A percentile compares a stretch with the other conserved stretches of the same genome.
phyloP scores from a whole-genome alignment of 352 stramenopile species.

The Globisporangium alternatum region DNA sequence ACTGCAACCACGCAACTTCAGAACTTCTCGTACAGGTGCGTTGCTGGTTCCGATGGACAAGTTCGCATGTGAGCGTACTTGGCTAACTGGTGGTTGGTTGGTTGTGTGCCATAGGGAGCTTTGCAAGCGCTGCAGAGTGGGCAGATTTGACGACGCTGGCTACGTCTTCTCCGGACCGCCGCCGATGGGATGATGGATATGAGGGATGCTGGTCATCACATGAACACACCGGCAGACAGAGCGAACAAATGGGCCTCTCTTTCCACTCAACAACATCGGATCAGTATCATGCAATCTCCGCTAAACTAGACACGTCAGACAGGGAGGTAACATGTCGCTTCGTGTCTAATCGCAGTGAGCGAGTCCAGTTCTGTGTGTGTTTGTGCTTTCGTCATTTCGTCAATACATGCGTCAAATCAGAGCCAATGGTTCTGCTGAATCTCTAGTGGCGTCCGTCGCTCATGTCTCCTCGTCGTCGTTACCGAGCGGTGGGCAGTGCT shows the following conservation, averaged over 20 bases:
- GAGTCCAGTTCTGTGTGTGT: neutral
- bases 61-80: neutral
- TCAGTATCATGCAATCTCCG: neutral
- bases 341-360: neutral
- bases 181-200: neutral
- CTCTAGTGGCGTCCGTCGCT: neutral
- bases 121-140: constrained; percentile 62
- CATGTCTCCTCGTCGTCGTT: constrained; percentile 55
- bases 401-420: neutral
- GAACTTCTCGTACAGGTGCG: constrained; percentile 72
- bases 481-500: constrained; percentile 48
- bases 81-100: neutral
- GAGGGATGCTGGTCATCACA: neutral
- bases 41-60: neutral
- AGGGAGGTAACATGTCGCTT: neutral
- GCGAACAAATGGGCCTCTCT: neutral
- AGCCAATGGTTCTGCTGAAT: neutral
- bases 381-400: constrained; percentile 4
- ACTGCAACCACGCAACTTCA: constrained; percentile 13
- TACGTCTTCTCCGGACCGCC: constrained; percentile 40
- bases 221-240: neutral
- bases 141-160: constrained; percentile 55
- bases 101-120: constrained; percentile 28
- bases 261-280: neutral
- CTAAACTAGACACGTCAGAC: neutral